Conservation (phyloP, 2,329 filamentous ascomycete species). For the Chrysoporthe deuterocubensis region DNA sequence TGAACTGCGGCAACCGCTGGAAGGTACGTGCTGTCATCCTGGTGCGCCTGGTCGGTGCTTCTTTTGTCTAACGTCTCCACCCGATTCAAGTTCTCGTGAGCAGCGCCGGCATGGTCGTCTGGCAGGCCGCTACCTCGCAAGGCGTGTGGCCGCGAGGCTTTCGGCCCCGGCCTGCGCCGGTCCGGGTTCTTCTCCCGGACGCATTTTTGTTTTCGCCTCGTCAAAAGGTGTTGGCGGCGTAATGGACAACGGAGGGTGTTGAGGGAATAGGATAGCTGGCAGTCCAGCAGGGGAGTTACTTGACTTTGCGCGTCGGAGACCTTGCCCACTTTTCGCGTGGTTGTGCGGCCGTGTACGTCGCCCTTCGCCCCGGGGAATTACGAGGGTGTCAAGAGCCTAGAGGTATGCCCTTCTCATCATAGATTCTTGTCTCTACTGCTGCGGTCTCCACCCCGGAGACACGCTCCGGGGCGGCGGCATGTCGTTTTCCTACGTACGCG, state of each 20-base stretch:
- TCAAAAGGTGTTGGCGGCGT: constrained; percentile 27
- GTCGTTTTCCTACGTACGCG: neutral
- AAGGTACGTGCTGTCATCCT: constrained; percentile 53
- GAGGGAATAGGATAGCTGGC: constrained; percentile 20
- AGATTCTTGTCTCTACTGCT: neutral
- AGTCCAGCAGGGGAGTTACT: constrained; percentile 22
- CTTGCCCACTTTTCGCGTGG: neutral
- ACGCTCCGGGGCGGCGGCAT: neutral
- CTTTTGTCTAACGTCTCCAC: constrained; percentile 10
- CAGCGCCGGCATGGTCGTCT: neutral
- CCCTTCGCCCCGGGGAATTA: constrained; percentile 3
- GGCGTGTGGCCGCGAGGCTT: neutral
- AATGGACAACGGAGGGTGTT: constrained; percentile 20
- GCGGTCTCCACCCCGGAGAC: neutral
- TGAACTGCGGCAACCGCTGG: constrained; percentile 71
- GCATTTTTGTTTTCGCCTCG: constrained; percentile 1
- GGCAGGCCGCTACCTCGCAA: neutral
- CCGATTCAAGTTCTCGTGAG: constrained; percentile 36
- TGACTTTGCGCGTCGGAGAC: constrained; percentile 11
- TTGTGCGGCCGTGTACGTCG: constrained; percentile 5
- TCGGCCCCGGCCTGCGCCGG: neutral
- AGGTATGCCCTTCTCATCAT: constrained; percentile 3
- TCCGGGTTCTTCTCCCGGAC: neutral
- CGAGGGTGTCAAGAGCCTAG: constrained; percentile 9
- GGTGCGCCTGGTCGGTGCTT: constrained; percentile 27